These are phyloP conservation scores for Diaporthe humulicola DNA, from an alignment of 2,329 filamentous ascomycete genomes.

Conservation along the genomic window DNA sequence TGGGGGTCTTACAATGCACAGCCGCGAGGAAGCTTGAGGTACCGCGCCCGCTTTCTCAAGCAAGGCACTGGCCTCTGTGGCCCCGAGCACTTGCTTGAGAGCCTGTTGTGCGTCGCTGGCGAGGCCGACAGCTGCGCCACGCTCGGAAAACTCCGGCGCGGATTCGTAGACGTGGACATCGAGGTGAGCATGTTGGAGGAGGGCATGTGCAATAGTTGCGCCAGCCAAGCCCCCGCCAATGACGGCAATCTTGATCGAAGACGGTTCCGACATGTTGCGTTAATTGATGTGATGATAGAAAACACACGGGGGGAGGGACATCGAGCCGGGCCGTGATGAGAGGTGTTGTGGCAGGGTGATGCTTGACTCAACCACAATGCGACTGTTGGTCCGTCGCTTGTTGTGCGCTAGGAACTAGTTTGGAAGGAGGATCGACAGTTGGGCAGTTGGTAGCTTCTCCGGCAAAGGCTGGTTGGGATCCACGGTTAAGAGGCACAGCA, in stretches of 20 bases:
- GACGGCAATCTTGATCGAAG: slow-evolving; percentile 41
- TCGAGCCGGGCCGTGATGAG: neutral
- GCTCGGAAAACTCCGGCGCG: slow-evolving; percentile 43
- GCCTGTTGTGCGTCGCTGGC: slow-evolving; percentile 38
- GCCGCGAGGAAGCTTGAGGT: slow-evolving; percentile 3
- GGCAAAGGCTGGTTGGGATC: neutral
- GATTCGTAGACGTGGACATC: slow-evolving; percentile 45
- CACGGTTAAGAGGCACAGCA: neutral
- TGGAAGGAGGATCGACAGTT: neutral
- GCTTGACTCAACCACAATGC: neutral
- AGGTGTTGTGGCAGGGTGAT: neutral
- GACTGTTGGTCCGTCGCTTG: neutral
- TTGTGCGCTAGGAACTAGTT: neutral
- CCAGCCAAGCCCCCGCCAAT: slow-evolving; percentile 45
- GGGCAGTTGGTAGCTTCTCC: neutral
- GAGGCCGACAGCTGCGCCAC: slow-evolving; percentile 44
- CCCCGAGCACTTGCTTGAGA: slow-evolving; percentile 38
- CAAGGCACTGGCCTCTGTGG: slow-evolving; percentile 21
- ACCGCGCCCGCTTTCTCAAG: slow-evolving; percentile 42
- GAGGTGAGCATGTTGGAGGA: slow-evolving; percentile 40
- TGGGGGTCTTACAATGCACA: slow-evolving; percentile 33
- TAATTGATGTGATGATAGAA: neutral
- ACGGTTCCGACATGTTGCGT: slow-evolving; percentile 9
- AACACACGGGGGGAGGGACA: too few relatives aligned
- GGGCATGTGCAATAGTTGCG: slow-evolving; percentile 42